Conservation (phyloP, 2,329 filamentous ascomycete genomes). For the Xylariaceae sp. region DNA sequence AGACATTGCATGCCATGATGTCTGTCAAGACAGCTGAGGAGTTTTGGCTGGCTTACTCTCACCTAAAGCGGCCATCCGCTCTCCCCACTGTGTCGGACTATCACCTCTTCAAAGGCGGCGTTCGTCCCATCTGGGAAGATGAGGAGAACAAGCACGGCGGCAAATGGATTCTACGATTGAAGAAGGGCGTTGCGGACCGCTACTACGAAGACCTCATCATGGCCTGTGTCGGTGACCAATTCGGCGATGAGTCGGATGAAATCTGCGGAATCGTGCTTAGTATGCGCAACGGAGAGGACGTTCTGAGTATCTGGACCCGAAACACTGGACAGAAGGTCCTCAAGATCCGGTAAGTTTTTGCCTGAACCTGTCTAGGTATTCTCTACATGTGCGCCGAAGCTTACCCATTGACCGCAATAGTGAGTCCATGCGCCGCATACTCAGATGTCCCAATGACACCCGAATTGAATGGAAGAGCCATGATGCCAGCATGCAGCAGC, state of each 20-base stretch:
- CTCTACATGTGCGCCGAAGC: background rate
- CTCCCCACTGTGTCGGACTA: constrained; percentile 94
- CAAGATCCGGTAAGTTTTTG: constrained; percentile 70
- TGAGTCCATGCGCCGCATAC: constrained; percentile 87
- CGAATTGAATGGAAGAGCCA: constrained; percentile 94
- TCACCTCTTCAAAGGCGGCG: constrained; percentile 94
- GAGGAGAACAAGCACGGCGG: constrained; percentile 93
- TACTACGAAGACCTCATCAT: constrained; percentile 95
- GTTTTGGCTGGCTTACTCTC: constrained; percentile 83
- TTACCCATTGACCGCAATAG: constrained; percentile 41
- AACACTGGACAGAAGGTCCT: constrained; percentile 90
- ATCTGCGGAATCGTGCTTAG: constrained; percentile 93
- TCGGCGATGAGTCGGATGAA: constrained; percentile 85
- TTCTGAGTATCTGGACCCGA: constrained; percentile 95
- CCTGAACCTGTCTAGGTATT: background rate
- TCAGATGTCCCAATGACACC: constrained; percentile 81
- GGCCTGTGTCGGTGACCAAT: constrained; percentile 89
- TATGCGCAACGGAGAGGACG: constrained; percentile 91
- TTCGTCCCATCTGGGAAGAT: constrained; percentile 97
- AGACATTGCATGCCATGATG: constrained; percentile 85
- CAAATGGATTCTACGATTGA: constrained; percentile 94
- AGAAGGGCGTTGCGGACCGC: constrained; percentile 93
- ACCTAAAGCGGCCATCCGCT: constrained; percentile 82
- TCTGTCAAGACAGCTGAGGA: constrained; percentile 77
- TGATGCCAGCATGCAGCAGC: constrained; percentile 90